Conservation (phyloP, 2,329 filamentous ascomycete species). For the Pyrenochaeta sp. region DNA sequence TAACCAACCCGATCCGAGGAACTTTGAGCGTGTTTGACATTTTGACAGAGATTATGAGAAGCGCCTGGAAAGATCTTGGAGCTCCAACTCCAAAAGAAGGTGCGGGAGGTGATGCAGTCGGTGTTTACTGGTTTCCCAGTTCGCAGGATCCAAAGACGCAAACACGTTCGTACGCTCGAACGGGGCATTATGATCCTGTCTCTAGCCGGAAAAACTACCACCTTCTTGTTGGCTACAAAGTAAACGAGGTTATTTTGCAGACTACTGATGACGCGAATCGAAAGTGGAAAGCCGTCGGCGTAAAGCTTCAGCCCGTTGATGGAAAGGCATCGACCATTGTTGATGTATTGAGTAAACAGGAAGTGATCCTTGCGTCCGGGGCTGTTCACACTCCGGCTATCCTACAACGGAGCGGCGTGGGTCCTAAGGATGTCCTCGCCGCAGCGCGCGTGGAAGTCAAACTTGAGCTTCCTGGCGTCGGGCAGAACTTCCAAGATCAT, state of each 20-base stretch:
- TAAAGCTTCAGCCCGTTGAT: neutral
- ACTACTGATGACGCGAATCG: neutral
- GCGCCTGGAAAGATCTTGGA: conserved; percentile 17
- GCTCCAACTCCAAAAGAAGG: conserved; percentile 12
- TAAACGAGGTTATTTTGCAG: conserved; percentile 2
- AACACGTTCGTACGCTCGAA: conserved; percentile 33
- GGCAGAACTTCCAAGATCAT: too few species aligned
- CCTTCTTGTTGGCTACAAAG: conserved; percentile 24
- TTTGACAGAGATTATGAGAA: neutral
- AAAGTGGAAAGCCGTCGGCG: neutral
- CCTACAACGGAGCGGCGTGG: too few species aligned
- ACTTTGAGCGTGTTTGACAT: too few species aligned
- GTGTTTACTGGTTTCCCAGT: conserved; percentile 19
- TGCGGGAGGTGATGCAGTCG: conserved; percentile 15
- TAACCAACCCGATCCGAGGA: too few species aligned
- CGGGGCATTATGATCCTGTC: conserved; percentile 36
- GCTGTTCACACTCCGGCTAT: too few species aligned
- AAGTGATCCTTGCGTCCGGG: too few species aligned
- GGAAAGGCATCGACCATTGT: neutral
- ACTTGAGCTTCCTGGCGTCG: too few species aligned
- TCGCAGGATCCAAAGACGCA: conserved; percentile 17
- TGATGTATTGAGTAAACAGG: neutral
- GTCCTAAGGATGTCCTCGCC: too few species aligned
- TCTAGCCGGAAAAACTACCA: conserved; percentile 29
- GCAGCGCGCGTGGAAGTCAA: too few species aligned